Evolutionary conservation across 2,329 filamentous ascomycete genomes (phyloP).

Genomic region (Alternaria incomplexa): DNA sequence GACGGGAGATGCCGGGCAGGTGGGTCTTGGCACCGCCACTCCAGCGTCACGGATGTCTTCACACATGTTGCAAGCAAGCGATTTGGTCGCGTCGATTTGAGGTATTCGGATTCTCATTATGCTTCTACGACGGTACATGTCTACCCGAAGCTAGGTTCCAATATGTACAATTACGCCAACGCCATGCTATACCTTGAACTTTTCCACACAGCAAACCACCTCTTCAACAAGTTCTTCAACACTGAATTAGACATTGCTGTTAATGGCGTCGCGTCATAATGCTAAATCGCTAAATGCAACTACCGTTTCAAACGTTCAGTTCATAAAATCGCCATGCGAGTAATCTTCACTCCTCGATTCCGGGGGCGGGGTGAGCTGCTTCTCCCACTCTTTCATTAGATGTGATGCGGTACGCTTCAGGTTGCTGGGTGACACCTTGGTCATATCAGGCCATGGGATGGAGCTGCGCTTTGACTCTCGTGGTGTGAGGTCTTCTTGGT

Average conservation of each 20-base stretch:
- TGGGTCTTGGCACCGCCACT: slow-evolving; percentile 23
- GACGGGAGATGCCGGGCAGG: slow-evolving; percentile 34
- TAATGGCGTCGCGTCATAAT: slow-evolving; percentile 40
- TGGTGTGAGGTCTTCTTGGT: slow-evolving; percentile 19
- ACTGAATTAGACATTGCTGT: slow-evolving; percentile 38
- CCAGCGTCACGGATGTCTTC: not conserved
- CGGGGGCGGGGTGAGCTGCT: slow-evolving; percentile 65
- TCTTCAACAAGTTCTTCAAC: slow-evolving; percentile 10
- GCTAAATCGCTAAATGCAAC: slow-evolving; percentile 11
- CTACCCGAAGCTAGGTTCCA: slow-evolving; percentile 16
- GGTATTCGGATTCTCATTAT: slow-evolving; percentile 14
- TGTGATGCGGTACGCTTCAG: slow-evolving; percentile 83
- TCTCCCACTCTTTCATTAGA: slow-evolving; percentile 92
- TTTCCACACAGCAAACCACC: slow-evolving; percentile 29
- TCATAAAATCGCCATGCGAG: slow-evolving; percentile 44
- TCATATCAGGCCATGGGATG: slow-evolving; percentile 71
- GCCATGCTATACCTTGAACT: slow-evolving; percentile 16
- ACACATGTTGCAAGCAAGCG: not conserved
- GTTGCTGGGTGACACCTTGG: slow-evolving; percentile 74
- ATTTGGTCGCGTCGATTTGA: not conserved
- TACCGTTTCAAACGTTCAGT: slow-evolving; percentile 7
- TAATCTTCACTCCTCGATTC: slow-evolving; percentile 41
- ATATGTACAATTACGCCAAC: slow-evolving; percentile 18
- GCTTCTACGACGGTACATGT: slow-evolving; percentile 9
- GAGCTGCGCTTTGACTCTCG: slow-evolving; percentile 47